Percentiles rank a stretch among this genome's conserved stretches.
Evolutionary conservation across 1,284 basidiomycete species (phyloP).

Genomic region (Malassezia dermatis): DNA sequence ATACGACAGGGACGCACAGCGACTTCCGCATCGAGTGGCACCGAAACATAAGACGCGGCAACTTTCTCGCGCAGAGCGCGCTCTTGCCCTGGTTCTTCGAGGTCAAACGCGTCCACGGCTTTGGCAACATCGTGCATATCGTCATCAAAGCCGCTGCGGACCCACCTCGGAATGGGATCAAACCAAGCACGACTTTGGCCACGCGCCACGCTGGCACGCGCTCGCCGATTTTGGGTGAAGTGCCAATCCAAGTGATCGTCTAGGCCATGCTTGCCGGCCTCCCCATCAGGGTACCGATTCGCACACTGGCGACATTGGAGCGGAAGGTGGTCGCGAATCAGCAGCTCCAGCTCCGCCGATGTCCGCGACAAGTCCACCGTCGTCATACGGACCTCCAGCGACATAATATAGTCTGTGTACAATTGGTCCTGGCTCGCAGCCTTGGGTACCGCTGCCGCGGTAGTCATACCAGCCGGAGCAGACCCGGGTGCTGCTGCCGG

Average conservation of each 20-base stretch:
- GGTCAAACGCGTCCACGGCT: slow-evolving; percentile 54
- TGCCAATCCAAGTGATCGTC: slow-evolving; percentile 94
- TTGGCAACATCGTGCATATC: slow-evolving; percentile 11
- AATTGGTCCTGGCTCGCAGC: slow-evolving; percentile 49
- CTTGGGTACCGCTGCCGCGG: slow-evolving; percentile 48
- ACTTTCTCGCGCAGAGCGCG: slow-evolving; percentile 56
- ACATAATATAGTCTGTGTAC: slow-evolving; percentile 64
- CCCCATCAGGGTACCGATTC: slow-evolving; percentile 66
- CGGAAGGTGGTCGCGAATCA: slow-evolving; percentile 54
- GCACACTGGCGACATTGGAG: slow-evolving; percentile 90
- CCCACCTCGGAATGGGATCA: slow-evolving; percentile 62
- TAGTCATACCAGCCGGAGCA: slow-evolving; percentile 14
- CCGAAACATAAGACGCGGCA: slow-evolving; percentile 57
- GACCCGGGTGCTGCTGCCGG: slow-evolving; percentile 7
- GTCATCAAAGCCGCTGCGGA: slow-evolving; percentile 25
- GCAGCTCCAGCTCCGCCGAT: slow-evolving; percentile 49
- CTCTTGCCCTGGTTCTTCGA: slow-evolving; percentile 55
- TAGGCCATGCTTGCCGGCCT: slow-evolving; percentile 63
- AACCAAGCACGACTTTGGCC: slow-evolving; percentile 90
- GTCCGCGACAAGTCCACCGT: slow-evolving; percentile 65
- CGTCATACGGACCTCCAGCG: slow-evolving; percentile 60
- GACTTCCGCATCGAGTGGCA: slow-evolving; percentile 64
- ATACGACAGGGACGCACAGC: slow-evolving; percentile 84
- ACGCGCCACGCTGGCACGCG: slow-evolving; percentile 68
- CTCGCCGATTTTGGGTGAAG: slow-evolving; percentile 83